Evolutionary conservation across 306 rosid genomes (phyloP).

Genomic region (Abrus pulchellus): DNA sequence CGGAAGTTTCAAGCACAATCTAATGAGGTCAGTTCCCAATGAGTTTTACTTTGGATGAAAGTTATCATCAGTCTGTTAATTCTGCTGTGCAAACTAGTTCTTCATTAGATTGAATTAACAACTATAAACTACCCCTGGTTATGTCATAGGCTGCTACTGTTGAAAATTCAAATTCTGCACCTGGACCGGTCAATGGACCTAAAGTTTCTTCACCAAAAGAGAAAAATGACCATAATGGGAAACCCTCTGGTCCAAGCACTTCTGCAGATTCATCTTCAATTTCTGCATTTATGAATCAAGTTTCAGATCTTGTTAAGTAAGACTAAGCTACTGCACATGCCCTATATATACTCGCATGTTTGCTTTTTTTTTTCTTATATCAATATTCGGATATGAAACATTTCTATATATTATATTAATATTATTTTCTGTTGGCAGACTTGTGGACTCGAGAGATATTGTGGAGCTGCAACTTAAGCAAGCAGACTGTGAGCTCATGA

Average conservation of each 20-base stretch:
- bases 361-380: background rate
- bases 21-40: constrained; percentile 54
- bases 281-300: constrained; percentile 81
- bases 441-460: constrained; percentile 96
- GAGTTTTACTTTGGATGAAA: constrained; percentile 18
- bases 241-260: constrained; percentile 50
- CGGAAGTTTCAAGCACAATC: constrained; percentile 61
- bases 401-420: background rate
- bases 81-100: constrained; percentile 8
- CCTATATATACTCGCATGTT: constrained; percentile 24
- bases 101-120: constrained; percentile 25
- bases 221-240: constrained; percentile 54
- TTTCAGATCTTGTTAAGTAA: constrained; percentile 89
- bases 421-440: constrained; percentile 58
- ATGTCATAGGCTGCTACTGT: constrained; percentile 56
- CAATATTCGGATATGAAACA: background rate
- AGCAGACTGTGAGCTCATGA: constrained; percentile 69
- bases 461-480: constrained; percentile 86
- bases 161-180: constrained; percentile 73
- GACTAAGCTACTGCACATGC: constrained; percentile 21
- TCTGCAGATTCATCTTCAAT: constrained; percentile 61
- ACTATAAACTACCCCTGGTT: constrained; percentile 20
- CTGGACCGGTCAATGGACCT: constrained; percentile 55
- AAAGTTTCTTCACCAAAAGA: constrained; percentile 49
- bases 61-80: constrained; percentile 23